Evolutionary conservation across 257 asterid species (phyloP).

Genomic region (Solanum lycopersicoides): DNA sequence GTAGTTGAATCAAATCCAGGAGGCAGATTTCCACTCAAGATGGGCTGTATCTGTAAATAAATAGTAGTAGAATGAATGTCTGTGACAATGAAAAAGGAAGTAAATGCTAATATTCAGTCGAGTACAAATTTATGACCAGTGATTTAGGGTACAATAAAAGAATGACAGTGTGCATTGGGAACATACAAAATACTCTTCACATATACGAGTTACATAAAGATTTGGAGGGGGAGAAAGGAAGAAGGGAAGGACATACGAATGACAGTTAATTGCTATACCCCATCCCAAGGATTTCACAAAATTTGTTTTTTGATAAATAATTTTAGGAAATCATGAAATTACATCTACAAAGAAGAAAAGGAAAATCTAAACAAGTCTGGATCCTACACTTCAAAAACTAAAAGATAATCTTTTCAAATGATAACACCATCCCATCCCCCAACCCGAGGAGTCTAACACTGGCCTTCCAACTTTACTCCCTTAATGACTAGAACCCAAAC

Average conservation of each 20-base stretch:
- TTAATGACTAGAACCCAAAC: not conserved
- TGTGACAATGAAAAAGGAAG: not conserved
- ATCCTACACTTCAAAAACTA: not conserved
- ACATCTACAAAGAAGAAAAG: not conserved
- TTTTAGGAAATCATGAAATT: not conserved
- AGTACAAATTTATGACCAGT: not conserved
- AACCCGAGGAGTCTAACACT: not conserved
- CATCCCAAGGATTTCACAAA: not conserved
- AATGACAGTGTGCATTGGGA: not conserved
- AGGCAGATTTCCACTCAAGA: constrained; percentile 82
- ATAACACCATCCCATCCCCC: not conserved
- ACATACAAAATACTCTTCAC: not conserved
- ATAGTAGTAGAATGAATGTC: constrained; percentile 13
- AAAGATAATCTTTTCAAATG: not conserved
- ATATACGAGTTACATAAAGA: not conserved
- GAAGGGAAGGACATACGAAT: not conserved
- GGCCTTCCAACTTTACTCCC: not conserved
- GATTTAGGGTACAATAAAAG: not conserved
- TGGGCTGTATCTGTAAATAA: constrained; percentile 74
- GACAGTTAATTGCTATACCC: not conserved
- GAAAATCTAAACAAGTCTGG: not conserved
- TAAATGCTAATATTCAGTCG: not conserved
- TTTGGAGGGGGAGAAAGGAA: not conserved
- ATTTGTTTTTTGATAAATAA: not conserved
- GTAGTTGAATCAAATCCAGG: constrained; percentile 81